These are phyloP conservation scores for Tulasnella sp. DNA, from an alignment of 768 basidiomycete genomes.

Conservation along the genomic window DNA sequence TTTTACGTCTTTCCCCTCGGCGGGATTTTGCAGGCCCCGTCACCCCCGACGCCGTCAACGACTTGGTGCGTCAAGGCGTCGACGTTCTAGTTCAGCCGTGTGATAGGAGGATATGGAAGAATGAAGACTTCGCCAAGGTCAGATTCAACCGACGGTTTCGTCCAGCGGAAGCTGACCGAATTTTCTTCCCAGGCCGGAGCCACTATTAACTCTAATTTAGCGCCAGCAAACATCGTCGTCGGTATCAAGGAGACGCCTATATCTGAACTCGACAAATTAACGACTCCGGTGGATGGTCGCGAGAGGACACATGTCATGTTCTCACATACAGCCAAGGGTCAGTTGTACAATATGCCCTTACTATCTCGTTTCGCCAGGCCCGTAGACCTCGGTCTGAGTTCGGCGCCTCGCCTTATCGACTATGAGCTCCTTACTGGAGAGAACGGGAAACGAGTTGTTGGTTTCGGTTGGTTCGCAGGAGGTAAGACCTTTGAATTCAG, in stretches of 20 bases:
- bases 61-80: constrained; percentile 48
- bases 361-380: constrained; percentile 49
- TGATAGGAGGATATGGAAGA: constrained; percentile 58
- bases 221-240: constrained; percentile 59
- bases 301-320: constrained; percentile 79
- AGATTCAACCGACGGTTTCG: no score
- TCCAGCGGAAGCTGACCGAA: no score
- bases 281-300: constrained; percentile 34
- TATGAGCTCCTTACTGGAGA: constrained; percentile 66
- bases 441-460: constrained; percentile 65
- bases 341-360: constrained; percentile 74
- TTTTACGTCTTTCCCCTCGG: neutral
- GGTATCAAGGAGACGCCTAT: constrained; percentile 87
- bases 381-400: constrained; percentile 19
- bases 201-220: constrained; percentile 42
- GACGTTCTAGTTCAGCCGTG: constrained; percentile 69
- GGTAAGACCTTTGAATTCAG: constrained; percentile 44
- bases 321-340: constrained; percentile 79
- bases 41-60: constrained; percentile 60
- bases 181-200: constrained; percentile 59
- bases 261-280: constrained; percentile 36
- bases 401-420: constrained; percentile 49
- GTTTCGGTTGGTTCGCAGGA: constrained; percentile 89
- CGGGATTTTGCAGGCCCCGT: constrained; percentile 42
- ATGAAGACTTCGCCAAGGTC: constrained; percentile 57